Percentiles rank a stretch among this genome's conserved stretches.
Evolutionary conservation across 441 rosid species (phyloP).

Genomic region (Sinapis alba): DNA sequence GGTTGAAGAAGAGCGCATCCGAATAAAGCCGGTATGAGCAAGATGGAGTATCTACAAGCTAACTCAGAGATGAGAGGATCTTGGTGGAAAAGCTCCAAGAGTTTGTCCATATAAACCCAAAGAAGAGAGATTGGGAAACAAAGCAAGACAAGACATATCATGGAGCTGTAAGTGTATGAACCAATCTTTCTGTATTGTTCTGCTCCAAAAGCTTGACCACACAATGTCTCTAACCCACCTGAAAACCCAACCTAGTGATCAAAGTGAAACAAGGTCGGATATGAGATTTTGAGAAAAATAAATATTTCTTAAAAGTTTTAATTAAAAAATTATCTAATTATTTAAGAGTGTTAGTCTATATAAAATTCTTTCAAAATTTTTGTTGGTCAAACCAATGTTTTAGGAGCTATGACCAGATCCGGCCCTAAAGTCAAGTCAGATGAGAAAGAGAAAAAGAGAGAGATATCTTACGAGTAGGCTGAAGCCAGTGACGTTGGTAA

Average conservation of each 20-base stretch:
- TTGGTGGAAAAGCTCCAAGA: constrained; percentile 47
- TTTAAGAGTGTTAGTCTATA: too few relatives aligned
- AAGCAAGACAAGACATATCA: constrained; percentile 42
- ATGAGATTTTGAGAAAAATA: too few relatives aligned
- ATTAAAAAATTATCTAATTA: too few relatives aligned
- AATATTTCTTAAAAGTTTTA: too few relatives aligned
- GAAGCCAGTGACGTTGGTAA: constrained; percentile 59
- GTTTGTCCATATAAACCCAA: constrained; percentile 58
- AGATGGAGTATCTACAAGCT: constrained; percentile 49
- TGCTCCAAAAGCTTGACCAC: constrained; percentile 82
- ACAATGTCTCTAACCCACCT: constrained; percentile 63
- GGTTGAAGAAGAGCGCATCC: constrained; percentile 51
- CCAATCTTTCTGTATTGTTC: constrained; percentile 49
- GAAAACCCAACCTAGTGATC: constrained; percentile 49
- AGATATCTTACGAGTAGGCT: constrained; percentile 43
- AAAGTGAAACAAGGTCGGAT: too few relatives aligned
- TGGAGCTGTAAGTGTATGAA: constrained; percentile 49
- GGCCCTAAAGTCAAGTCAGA: too few relatives aligned
- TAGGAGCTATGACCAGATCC: too few relatives aligned
- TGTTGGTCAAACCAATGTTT: too few relatives aligned
- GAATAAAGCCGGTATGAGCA: constrained; percentile 56
- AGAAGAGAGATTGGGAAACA: constrained; percentile 50
- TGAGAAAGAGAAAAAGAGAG: background rate
- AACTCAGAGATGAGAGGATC: constrained; percentile 48
- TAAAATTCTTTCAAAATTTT: too few relatives aligned